Conservation (phyloP, 345 rosid genomes). For the Conringia planisiliqua region DNA sequence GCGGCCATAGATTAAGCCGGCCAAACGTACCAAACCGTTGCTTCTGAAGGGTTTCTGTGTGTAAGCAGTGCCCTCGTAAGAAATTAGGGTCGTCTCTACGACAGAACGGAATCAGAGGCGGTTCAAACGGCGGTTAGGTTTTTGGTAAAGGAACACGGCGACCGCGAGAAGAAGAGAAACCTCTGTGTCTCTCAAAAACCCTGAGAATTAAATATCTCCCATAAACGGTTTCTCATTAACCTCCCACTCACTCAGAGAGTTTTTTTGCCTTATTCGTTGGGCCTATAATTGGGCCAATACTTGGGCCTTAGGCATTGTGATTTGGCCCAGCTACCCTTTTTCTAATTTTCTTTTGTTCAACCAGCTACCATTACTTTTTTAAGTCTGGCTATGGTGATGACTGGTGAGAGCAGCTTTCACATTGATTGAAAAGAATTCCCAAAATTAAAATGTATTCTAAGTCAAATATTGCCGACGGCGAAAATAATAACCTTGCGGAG, state of each 20-base stretch:
- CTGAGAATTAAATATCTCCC: neutral
- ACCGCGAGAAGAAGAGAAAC: neutral
- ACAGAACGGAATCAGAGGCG: too few relatives aligned
- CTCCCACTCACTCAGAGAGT: neutral
- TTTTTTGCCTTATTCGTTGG: neutral
- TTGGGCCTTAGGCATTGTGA: neutral
- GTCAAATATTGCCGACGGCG: neutral
- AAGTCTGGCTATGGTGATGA: too few relatives aligned
- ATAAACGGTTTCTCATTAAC: too few relatives aligned
- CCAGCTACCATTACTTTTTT: too few relatives aligned
- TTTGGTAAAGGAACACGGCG: neutral
- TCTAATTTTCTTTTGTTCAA: too few relatives aligned
- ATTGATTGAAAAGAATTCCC: neutral
- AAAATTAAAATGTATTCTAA: neutral
- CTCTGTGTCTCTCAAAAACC: constrained; percentile 10
- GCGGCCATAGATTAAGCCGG: constrained; percentile 36
- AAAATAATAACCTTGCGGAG: neutral
- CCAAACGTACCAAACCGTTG: neutral
- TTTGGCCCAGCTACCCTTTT: neutral
- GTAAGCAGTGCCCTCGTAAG: neutral
- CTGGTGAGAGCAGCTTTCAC: too few relatives aligned
- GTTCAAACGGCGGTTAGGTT: constrained; percentile 6
- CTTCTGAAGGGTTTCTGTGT: neutral
- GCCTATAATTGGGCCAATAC: neutral
- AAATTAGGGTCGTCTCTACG: neutral